A percentile compares a stretch with the other conserved stretches of the same genome.
Evolutionary conservation across 129 eudicot species (phyloP).

Genomic region (Gnaphalium uliginosum): DNA sequence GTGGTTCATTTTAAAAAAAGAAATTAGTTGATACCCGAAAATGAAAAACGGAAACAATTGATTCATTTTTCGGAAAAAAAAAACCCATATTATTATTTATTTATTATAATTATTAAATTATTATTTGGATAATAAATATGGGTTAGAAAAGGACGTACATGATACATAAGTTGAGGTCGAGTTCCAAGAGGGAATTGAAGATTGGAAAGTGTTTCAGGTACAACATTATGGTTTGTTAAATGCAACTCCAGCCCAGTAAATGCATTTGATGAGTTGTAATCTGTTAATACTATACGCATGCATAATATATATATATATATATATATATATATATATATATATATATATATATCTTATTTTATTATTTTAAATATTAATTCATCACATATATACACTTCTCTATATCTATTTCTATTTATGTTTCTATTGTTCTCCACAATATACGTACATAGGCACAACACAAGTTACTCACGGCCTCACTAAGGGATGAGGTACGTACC

Average conservation of each 20-base stretch:
- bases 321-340: constrained; percentile 9
- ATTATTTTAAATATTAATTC: too few relatives aligned
- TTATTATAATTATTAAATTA: neutral
- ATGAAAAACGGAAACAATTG: too few relatives aligned
- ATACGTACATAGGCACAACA: neutral
- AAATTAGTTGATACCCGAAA: too few relatives aligned
- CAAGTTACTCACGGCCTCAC: constrained; percentile 20
- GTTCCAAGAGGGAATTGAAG: constrained; percentile 25
- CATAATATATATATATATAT: constrained; percentile 19
- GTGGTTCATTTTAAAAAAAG: too few relatives aligned
- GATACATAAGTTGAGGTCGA: constrained; percentile 29
- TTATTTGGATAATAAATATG: neutral
- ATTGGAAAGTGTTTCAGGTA: constrained; percentile 29
- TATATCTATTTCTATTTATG: neutral
- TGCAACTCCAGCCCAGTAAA: constrained; percentile 36
- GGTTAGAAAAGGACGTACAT: constrained; percentile 29
- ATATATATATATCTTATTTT: neutral
- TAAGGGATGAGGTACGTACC: constrained; percentile 4
- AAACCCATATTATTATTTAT: too few relatives aligned
- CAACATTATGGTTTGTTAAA: constrained; percentile 36
- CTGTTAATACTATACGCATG: constrained; percentile 24
- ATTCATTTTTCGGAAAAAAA: too few relatives aligned
- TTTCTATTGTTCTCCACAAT: constrained; percentile 1
- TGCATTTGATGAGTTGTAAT: constrained; percentile 33
- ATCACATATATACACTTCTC: constrained; percentile 2